phyloP scores from a whole-genome alignment of 371 early-diverging fungal genomes.

The Phascolomyces articulosus region DNA sequence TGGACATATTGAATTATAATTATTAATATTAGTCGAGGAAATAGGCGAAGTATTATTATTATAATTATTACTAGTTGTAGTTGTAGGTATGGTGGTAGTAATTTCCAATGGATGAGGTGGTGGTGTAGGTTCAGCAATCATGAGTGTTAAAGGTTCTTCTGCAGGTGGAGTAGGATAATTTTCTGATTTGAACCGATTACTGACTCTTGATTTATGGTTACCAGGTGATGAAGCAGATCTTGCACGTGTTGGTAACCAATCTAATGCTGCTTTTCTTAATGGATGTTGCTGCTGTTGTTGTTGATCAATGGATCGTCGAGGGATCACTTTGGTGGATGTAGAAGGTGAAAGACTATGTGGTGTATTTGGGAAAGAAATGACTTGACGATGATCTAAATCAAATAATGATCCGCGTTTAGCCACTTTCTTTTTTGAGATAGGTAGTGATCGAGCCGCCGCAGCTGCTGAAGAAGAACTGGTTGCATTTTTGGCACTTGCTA shows the following conservation, averaged over 20 bases:
- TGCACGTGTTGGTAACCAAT: conserved; percentile 5
- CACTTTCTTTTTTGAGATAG: conserved; percentile 1
- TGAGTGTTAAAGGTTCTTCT: neutral
- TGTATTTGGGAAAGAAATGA: conserved; percentile 8
- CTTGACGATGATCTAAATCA: conserved; percentile 12
- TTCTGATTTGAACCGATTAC: neutral
- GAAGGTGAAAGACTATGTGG: conserved; percentile 13
- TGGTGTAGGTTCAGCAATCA: conserved; percentile 4
- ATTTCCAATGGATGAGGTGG: neutral
- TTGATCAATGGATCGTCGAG: conserved; percentile 3
- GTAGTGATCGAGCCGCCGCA: neutral
- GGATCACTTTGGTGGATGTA: conserved; percentile 9
- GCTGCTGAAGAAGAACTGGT: neutral
- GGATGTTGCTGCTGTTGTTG: conserved; percentile 7
- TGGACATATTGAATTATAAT: neutral
- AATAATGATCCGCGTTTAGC: conserved; percentile 12
- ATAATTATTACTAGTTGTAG: neutral
- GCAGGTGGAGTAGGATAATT: conserved; percentile 9
- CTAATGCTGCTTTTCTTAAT: neutral
- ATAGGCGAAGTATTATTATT: neutral
- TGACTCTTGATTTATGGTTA: conserved; percentile 1
- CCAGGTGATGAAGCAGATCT: conserved; percentile 22
- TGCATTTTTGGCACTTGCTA: conserved; percentile 1
- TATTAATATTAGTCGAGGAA: neutral
- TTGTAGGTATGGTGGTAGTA: neutral